Evolutionary conservation across 805 yeast genomes (phyloP).

Genomic region (Barnettozyma vustinii): DNA sequence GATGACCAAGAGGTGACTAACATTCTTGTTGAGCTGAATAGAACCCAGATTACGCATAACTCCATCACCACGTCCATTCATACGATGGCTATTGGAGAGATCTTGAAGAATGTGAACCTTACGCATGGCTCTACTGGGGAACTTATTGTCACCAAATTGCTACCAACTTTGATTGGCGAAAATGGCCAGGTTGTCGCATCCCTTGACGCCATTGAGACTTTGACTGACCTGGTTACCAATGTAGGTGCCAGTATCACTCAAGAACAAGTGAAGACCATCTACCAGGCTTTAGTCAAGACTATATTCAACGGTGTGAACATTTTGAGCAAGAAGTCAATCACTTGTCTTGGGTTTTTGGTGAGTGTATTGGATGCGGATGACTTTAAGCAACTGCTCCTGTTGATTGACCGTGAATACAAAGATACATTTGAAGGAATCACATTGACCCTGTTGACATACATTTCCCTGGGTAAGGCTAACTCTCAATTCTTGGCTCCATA

Average conservation of each 20-base stretch:
- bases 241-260: conserved; percentile 38
- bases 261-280: conserved; percentile 29
- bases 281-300: conserved; percentile 29
- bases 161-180: conserved; percentile 33
- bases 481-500: conserved; percentile 20
- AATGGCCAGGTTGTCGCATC: conserved; percentile 28
- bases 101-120: conserved; percentile 21
- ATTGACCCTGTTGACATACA: conserved; percentile 18
- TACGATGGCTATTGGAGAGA: conserved; percentile 25
- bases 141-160: conserved; percentile 30
- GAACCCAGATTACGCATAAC: conserved; percentile 16
- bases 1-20: conserved; percentile 22
- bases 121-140: conserved; percentile 22
- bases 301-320: conserved; percentile 38
- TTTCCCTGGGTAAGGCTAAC: conserved; percentile 26
- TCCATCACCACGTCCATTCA: conserved; percentile 26
- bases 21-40: conserved; percentile 17
- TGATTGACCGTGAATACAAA: conserved; percentile 17
- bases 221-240: conserved; percentile 48
- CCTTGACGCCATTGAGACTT: conserved; percentile 56
- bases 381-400: conserved; percentile 19
- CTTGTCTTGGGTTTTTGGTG: conserved; percentile 42
- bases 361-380: conserved; percentile 23
- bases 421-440: conserved; percentile 20
- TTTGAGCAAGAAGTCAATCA: conserved; percentile 45